phyloP scores from a whole-genome alignment of 2,329 filamentous ascomycete species.

The Xylariales sp. region DNA sequence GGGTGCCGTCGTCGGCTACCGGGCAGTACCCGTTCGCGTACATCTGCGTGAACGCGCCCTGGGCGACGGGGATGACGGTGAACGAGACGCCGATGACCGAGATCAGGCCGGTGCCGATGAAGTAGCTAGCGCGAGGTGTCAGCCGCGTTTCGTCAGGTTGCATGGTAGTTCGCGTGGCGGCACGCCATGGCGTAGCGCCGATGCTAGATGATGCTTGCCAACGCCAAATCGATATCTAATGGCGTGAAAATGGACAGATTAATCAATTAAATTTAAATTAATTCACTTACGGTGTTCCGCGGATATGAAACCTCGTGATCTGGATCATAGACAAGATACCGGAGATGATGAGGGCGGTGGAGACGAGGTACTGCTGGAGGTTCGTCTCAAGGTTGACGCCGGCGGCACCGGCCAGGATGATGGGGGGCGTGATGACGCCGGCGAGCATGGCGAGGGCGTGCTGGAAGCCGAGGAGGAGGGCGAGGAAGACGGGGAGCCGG shows the following conservation, averaged over 20 bases:
- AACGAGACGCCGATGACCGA: conserved; percentile 85
- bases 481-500: conserved; percentile 78
- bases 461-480: conserved; percentile 80
- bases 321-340: conserved; percentile 80
- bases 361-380: conserved; percentile 81
- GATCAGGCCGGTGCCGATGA: conserved; percentile 81
- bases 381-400: conserved; percentile 72
- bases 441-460: conserved; percentile 83
- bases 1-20: conserved; percentile 69
- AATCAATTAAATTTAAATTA: not conserved
- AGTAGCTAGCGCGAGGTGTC: conserved; percentile 65
- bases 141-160: conserved; percentile 1
- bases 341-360: conserved; percentile 81
- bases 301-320: conserved; percentile 81
- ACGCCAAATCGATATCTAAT: not conserved
- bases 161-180: no score
- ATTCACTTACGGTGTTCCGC: conserved; percentile 66
- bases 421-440: conserved; percentile 80
- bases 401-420: conserved; percentile 72
- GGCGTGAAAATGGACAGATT: not conserved
- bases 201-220: not conserved
- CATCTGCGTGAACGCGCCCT: conserved; percentile 80
- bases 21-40: conserved; percentile 78
- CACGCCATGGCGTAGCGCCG: not conserved
- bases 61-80: conserved; percentile 78